Evolutionary conservation across 129 eudicot genomes (phyloP).

Genomic region (Chrysanthemum seticuspe): DNA sequence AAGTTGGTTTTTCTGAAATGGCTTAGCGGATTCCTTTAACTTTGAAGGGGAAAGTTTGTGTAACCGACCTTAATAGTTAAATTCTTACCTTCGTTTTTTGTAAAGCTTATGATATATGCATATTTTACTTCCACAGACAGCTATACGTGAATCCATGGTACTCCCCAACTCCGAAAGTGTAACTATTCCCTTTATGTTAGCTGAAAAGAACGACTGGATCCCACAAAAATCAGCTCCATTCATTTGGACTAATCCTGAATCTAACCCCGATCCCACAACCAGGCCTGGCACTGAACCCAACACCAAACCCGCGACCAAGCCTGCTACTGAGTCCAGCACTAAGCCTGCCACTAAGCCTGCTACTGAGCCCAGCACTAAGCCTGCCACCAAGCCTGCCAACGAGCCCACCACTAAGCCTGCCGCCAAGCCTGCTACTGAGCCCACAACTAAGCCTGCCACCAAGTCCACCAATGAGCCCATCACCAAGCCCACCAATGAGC

Average conservation of each 20-base stretch:
- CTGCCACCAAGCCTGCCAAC: conserved; percentile 27
- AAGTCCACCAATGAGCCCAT: conserved; percentile 18
- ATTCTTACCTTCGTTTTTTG: neutral
- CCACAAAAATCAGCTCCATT: conserved; percentile 73
- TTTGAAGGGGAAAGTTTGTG: neutral
- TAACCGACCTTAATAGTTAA: neutral
- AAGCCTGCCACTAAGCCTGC: conserved; percentile 22
- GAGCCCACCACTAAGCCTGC: conserved; percentile 6
- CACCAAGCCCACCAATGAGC: conserved; percentile 14
- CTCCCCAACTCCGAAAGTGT: conserved; percentile 76
- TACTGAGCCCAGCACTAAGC: conserved; percentile 22
- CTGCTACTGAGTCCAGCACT: neutral
- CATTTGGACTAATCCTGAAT: conserved; percentile 63
- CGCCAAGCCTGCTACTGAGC: too few species aligned
- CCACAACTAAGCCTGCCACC: neutral
- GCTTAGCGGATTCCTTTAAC: neutral
- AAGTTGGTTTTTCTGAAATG: neutral
- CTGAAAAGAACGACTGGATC: conserved; percentile 92
- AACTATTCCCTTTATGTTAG: conserved; percentile 73
- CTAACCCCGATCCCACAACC: conserved; percentile 16
- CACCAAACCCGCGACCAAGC: neutral
- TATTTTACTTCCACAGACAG: conserved; percentile 45
- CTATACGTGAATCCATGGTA: conserved; percentile 83
- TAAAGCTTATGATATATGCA: conserved; percentile 3
- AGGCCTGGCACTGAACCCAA: conserved; percentile 16